These are phyloP conservation scores for Hippophae tibetana DNA, from an alignment of 306 rosid genomes.

Conservation along the genomic window DNA sequence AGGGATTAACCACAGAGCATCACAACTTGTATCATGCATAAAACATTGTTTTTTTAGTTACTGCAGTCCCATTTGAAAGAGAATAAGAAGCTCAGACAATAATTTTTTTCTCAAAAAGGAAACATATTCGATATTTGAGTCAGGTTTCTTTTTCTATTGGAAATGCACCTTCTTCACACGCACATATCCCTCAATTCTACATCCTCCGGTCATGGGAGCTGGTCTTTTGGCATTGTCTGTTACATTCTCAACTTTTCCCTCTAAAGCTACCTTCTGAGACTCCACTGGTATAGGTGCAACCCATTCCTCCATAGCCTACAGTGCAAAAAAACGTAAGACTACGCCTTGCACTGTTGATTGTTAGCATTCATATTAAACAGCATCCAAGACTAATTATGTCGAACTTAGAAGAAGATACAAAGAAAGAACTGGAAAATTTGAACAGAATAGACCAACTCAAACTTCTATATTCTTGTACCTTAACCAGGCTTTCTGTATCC, in stretches of 20 bases:
- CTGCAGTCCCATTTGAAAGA: too few relatives aligned
- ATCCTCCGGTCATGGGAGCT: slow-evolving; percentile 87
- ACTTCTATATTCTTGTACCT: slow-evolving; percentile 41
- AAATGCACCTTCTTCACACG: slow-evolving; percentile 80
- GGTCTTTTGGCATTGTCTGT: slow-evolving; percentile 58
- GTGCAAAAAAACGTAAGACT: slow-evolving; percentile 18
- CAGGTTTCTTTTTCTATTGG: background rate
- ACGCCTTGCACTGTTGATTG: slow-evolving; percentile 19
- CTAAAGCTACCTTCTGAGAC: slow-evolving; percentile 50
- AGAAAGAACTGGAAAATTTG: background rate
- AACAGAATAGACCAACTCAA: slow-evolving; percentile 14
- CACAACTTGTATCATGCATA: too few relatives aligned
- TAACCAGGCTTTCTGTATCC: slow-evolving; percentile 77
- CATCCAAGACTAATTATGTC: slow-evolving; percentile 5
- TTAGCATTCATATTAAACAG: slow-evolving; percentile 9
- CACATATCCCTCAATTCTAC: slow-evolving; percentile 83
- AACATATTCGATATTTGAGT: slow-evolving; percentile 4
- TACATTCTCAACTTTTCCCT: slow-evolving; percentile 43
- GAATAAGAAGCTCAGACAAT: background rate
- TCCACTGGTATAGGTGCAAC: slow-evolving; percentile 51
- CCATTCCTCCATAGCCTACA: slow-evolving; percentile 67
- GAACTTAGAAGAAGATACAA: background rate
- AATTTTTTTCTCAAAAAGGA: background rate
- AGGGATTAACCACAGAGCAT: too few relatives aligned
- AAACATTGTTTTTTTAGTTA: too few relatives aligned